phyloP scores from a whole-genome alignment of 805 yeast genomes.

The Vanderwaltozyma polyspora region DNA sequence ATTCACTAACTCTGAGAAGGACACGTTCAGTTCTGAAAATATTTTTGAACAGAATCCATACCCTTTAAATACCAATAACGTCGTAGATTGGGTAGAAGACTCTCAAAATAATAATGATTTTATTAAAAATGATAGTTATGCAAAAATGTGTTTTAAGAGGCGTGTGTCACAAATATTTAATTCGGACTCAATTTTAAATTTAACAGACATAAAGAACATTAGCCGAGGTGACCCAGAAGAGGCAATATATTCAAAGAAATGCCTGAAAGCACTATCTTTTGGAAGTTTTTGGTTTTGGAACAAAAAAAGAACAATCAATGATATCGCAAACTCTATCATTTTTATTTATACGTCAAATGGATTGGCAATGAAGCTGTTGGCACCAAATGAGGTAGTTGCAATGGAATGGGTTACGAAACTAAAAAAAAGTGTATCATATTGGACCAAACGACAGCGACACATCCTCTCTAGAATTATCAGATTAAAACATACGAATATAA shows the following conservation, averaged over 20 bases:
- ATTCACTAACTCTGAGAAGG: neutral
- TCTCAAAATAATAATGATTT: conserved; percentile 31
- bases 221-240: conserved; percentile 22
- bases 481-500: conserved; percentile 36
- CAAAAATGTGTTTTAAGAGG: conserved; percentile 57
- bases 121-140: conserved; percentile 40
- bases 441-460: conserved; percentile 40
- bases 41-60: conserved; percentile 44
- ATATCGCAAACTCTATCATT: conserved; percentile 38
- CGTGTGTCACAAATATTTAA: conserved; percentile 42
- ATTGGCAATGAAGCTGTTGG: conserved; percentile 39
- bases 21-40: conserved; percentile 8
- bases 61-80: conserved; percentile 36
- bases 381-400: conserved; percentile 38
- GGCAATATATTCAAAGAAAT: conserved; percentile 7
- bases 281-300: conserved; percentile 13
- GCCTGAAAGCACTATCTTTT: conserved; percentile 1
- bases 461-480: conserved; percentile 30
- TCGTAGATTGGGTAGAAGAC: conserved; percentile 52
- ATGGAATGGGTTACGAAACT: conserved; percentile 60
- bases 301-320: conserved; percentile 10
- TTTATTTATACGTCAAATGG: conserved; percentile 41
- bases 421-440: conserved; percentile 36
- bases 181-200: conserved; percentile 52
- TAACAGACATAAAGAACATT: conserved; percentile 38